A percentile compares a stretch with the other conserved stretches of the same genome.
These are phyloP conservation scores for Sphagnum fallax DNA, from an alignment of 228 moss, liverwort and hornwort genomes.

Conservation along the genomic window DNA sequence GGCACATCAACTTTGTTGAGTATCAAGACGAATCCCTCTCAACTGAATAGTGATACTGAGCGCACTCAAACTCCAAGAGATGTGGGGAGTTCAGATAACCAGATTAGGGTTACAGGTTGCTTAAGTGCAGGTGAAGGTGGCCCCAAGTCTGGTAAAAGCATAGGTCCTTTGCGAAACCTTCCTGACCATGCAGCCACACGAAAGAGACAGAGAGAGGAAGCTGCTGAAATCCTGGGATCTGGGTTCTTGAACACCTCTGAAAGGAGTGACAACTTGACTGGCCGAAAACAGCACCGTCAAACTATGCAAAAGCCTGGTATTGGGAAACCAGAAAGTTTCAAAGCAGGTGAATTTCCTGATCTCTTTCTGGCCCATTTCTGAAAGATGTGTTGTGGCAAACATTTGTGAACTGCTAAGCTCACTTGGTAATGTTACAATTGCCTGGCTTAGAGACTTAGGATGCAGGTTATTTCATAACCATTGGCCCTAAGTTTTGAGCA, in stretches of 20 bases:
- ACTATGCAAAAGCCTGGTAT: background rate
- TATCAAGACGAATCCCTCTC: too few species aligned
- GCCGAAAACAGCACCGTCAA: background rate
- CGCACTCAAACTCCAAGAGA: background rate
- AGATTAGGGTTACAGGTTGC: background rate
- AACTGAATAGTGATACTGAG: too few species aligned
- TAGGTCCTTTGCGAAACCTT: background rate
- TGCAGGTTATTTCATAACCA: too few species aligned
- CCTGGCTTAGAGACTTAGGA: background rate
- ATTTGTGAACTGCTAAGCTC: background rate
- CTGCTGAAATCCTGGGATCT: conserved; percentile 6
- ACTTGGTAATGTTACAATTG: conserved; percentile 1
- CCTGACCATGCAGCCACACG: conserved; percentile 10
- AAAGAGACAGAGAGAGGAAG: conserved; percentile 26
- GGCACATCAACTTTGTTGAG: background rate
- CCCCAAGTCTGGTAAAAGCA: background rate
- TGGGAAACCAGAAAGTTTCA: background rate
- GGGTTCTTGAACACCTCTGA: conserved; percentile 4
- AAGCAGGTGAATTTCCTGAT: background rate
- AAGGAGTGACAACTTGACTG: background rate
- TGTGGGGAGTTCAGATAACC: background rate
- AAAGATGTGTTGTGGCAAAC: background rate
- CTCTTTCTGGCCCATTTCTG: background rate
- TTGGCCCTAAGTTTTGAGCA: too few species aligned
- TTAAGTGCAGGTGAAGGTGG: background rate